Evolutionary conservation across 2,329 filamentous ascomycete species (phyloP), one percentile per base, ranked within the genome.

Genomic region (Fusarium neocosmosporiellum): DNA sequence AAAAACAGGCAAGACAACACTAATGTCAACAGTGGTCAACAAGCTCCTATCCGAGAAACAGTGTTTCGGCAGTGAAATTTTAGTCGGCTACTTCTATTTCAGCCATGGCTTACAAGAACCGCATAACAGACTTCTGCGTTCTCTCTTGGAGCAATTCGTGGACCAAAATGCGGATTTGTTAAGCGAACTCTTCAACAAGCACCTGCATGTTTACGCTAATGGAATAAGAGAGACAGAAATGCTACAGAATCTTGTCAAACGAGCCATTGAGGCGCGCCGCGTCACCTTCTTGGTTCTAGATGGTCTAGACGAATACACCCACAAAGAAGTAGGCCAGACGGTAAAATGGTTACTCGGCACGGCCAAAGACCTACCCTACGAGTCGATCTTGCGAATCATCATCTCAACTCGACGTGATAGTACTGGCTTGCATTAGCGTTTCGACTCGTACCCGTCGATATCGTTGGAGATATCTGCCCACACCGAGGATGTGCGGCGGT

Each of bases 11-110:
- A 71, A 69, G 48, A 69, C 65, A 27, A 63, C 39, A 2, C 16
- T 71, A 7, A 66, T 65, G 46, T 63, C 65, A 29, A 61, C 54
- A 18, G 54, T 69, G n/a, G 37, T 61, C 20, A 37, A 54, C 7
- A 65, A 29, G 8, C 48, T 71, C n/a, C 18, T 67, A 1, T 24
- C 16, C 14, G 53, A 63, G 13, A 61, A 59, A 3, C 24, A n/a
- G 2, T 18, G 48, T 4, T 5, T 36, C 6, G 5, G 43, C 4
- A 29, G 33, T 5, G n/a, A 50, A 31, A 36, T 11, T 5, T 60
- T 27, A n/a, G 39, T 53, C 4, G 58, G 33, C 7, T 71, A 71
- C 41, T 71, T 71, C 13, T 71, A 65, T 31, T 68, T 68, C 58
- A 71, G 63, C 16, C 39, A 62, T 13, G 20, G 33, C 22, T n/a